phyloP scores from a whole-genome alignment of 208 protist genomes.

The Acanthamoeba healyi region DNA sequence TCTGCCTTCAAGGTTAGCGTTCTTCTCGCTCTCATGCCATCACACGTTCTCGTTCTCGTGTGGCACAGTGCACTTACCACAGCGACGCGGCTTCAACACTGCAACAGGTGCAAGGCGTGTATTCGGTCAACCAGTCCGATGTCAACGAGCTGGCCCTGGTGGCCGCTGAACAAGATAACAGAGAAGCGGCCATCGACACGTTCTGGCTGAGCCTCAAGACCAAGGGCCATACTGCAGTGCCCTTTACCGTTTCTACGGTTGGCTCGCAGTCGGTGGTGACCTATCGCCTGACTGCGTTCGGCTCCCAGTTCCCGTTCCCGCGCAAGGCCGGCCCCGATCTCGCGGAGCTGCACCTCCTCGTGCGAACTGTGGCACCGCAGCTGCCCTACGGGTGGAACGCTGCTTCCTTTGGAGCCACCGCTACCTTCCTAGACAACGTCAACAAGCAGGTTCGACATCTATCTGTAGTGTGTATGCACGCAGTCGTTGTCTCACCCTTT shows the following conservation, averaged over 20 bases:
- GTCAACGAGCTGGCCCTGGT: conserved; percentile 22
- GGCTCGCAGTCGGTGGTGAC: background rate
- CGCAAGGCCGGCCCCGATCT: background rate
- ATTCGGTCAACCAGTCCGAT: background rate
- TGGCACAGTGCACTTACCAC: too few relatives aligned
- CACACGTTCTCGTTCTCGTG: too few relatives aligned
- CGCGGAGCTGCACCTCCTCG: background rate
- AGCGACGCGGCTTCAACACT: background rate
- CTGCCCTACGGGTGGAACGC: conserved; percentile 29
- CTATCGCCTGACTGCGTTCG: background rate
- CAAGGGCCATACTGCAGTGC: background rate
- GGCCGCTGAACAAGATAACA: background rate
- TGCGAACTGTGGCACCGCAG: background rate
- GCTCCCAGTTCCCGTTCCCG: conserved; percentile 3
- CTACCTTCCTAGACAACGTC: background rate
- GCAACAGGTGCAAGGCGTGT: background rate
- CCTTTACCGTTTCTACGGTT: background rate
- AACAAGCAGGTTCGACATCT: background rate
- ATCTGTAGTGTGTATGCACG: background rate
- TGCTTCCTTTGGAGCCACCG: background rate
- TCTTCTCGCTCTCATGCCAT: background rate
- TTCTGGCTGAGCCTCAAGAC: conserved; percentile 16
- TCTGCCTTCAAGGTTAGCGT: background rate
- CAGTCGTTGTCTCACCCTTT: too few relatives aligned
- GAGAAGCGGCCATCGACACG: background rate